A percentile compares a stretch with the other conserved stretches of the same genome.
Evolutionary conservation across 495 filamentous ascomycete species (phyloP).

Genomic region (Pyrenopolyporus hunteri): DNA sequence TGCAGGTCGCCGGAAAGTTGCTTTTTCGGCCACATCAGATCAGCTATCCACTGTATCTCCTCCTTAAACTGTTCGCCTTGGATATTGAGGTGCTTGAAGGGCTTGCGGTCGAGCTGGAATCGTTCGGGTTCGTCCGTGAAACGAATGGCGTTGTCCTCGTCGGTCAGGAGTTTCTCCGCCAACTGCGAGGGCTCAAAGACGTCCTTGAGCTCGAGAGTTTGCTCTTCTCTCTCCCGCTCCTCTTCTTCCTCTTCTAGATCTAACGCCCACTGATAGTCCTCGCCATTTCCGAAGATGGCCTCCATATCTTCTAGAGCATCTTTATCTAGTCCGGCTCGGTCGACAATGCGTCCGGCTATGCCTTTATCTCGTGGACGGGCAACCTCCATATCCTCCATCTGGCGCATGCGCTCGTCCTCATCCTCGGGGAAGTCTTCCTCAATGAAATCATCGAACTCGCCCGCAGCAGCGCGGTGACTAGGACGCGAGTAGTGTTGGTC

Average conservation of each 20-base stretch:
- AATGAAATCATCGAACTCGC: slow-evolving; percentile 97
- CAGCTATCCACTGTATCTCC: slow-evolving; percentile 89
- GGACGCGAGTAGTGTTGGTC: slow-evolving; percentile 57
- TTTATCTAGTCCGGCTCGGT: slow-evolving; percentile 80
- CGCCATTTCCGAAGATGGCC: slow-evolving; percentile 90
- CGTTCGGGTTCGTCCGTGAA: slow-evolving; percentile 87
- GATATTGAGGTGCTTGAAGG: slow-evolving; percentile 77
- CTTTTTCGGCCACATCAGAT: slow-evolving; percentile 86
- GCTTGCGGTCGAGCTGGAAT: slow-evolving; percentile 88
- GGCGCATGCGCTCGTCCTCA: slow-evolving; percentile 73
- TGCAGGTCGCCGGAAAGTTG: slow-evolving; percentile 69
- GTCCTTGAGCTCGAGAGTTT: slow-evolving; percentile 87
- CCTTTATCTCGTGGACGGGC: slow-evolving; percentile 70
- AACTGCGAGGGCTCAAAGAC: slow-evolving; percentile 97
- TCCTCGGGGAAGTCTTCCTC: slow-evolving; percentile 94
- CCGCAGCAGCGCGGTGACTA: slow-evolving; percentile 62
- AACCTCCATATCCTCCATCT: slow-evolving; percentile 87
- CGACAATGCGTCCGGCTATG: slow-evolving; percentile 67
- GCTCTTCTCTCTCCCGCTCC: slow-evolving; percentile 68
- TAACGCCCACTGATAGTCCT: slow-evolving; percentile 93
- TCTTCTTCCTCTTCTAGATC: slow-evolving; percentile 83
- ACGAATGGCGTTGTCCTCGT: slow-evolving; percentile 91
- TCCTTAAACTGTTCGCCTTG: slow-evolving; percentile 83
- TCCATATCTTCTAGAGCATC: slow-evolving; percentile 94
- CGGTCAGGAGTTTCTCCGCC: slow-evolving; percentile 89